Percentiles rank a stretch among this genome's conserved stretches.
Conservation (phyloP, 1,284 basidiomycete genomes). For the Gymnopus androsaceus region DNA sequence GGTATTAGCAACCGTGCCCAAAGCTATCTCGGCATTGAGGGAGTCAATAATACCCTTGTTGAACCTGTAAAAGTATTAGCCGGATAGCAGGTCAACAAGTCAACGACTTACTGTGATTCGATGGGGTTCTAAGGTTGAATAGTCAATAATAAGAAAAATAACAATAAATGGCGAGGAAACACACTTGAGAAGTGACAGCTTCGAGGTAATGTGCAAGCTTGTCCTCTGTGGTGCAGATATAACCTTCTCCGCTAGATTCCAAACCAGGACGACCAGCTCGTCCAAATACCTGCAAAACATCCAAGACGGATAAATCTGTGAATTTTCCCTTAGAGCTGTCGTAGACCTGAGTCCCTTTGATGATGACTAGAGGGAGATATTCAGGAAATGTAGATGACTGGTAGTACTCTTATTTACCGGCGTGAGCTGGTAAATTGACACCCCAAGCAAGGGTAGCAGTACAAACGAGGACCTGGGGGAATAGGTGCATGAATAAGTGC, state of each 20-base stretch:
- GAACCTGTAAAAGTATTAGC: slow-evolving; percentile 58
- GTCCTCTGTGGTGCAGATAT: slow-evolving; percentile 93
- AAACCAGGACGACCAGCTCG: slow-evolving; percentile 96
- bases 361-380: slow-evolving; percentile 64
- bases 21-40: slow-evolving; percentile 93
- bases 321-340: slow-evolving; percentile 88
- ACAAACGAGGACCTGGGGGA: slow-evolving; percentile 88
- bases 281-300: slow-evolving; percentile 97
- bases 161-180: slow-evolving; percentile 17
- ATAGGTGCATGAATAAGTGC: not conserved
- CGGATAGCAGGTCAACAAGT: not conserved
- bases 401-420: slow-evolving; percentile 50
- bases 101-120: slow-evolving; percentile 80
- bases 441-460: slow-evolving; percentile 99
- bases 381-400: not conserved
- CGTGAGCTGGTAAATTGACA: slow-evolving; percentile 98
- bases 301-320: slow-evolving; percentile 91
- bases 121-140: slow-evolving; percentile 74
- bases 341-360: slow-evolving; percentile 98
- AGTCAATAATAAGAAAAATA: slow-evolving; percentile 13
- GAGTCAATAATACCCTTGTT: slow-evolving; percentile 86
- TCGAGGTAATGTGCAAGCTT: slow-evolving; percentile 93
- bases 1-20: slow-evolving; percentile 91
- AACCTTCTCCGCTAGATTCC: slow-evolving; percentile 94
- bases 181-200: slow-evolving; percentile 83